Conservation (phyloP, 164 flowering plant species). For the Vitis cinerea region DNA sequence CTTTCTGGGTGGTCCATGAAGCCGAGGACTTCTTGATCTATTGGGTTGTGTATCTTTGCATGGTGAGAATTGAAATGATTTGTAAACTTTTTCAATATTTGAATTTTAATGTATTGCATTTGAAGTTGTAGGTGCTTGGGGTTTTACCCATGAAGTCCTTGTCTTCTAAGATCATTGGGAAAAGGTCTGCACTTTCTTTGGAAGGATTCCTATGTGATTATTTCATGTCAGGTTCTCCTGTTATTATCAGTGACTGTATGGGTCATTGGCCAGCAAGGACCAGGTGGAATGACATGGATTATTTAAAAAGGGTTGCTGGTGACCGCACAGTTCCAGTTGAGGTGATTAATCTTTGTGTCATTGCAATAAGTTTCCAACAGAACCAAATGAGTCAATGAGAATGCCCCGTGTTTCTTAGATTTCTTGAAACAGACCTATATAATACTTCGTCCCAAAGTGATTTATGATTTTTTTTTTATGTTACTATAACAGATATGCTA, state of each 20-base stretch:
- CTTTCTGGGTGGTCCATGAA: too few species aligned
- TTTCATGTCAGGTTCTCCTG: constrained; percentile 70
- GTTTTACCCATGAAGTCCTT: constrained; percentile 68
- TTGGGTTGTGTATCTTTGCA: too few species aligned
- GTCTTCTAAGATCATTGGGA: constrained; percentile 53
- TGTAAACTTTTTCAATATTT: neutral
- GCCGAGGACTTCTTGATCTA: too few species aligned
- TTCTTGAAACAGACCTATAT: too few species aligned
- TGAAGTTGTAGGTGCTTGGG: constrained; percentile 42
- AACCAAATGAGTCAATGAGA: neutral
- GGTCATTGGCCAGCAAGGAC: constrained; percentile 85
- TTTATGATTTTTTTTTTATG: too few species aligned
- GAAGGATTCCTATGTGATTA: constrained; percentile 79
- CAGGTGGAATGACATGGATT: constrained; percentile 83
- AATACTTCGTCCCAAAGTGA: too few species aligned
- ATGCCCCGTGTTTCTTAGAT: too few species aligned
- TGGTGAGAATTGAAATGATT: too few species aligned
- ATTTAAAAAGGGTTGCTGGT: constrained; percentile 81
- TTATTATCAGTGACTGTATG: constrained; percentile 79
- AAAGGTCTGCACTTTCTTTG: constrained; percentile 65
- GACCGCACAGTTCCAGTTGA: constrained; percentile 95
- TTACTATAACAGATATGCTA: too few species aligned
- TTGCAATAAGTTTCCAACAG: neutral
- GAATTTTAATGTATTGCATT: neutral
- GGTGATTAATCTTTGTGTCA: constrained; percentile 47